Evolutionary conservation across 345 rosid genomes (phyloP), one percentile per base, ranked within the genome.

Genomic region (Arabidopsis suecica): DNA sequence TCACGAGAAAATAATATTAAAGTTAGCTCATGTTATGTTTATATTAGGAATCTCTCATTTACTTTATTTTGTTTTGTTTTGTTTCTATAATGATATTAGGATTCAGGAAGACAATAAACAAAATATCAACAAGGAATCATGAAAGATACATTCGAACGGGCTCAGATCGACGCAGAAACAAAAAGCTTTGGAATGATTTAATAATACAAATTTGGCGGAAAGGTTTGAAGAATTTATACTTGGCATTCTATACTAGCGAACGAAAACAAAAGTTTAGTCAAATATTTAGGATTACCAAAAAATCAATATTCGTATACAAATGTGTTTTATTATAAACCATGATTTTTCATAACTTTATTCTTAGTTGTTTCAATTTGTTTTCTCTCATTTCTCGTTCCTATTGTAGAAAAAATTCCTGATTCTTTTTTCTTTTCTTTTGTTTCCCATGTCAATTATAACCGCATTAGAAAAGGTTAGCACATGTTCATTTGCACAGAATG

Each of bases 161-260:
- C 75, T 53, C 58, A 69, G 53, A 61, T 69, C 42, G 69, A 76
- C 58, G 79, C 56, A 61, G 1, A 69, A 68, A 33, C 12, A 51
- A 61, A 33, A 68, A 23, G 42, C n/a, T 61, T 60, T 33, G 9
- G n/a, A 42, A 13, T 11, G 34, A 42, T 40, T 68, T 51, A 23
- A 30, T 41, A 61, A 68, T 18, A n/a, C 48, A 61, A 51, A 61
- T 61, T 61, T 53, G 58, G 65, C 42, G 42, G 32, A 69, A 76
- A 69, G 33, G 32, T 42, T 76, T 69, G 33, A 16, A 33, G 74
- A 69, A 76, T 54, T 68, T 76, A 76, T 76, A 76, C 70, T 61
- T 53, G 28, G 58, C 50, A 53, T 76, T 68, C 11, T 32, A 33
- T 61, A 53, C 58, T 69, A 61, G 65, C 70, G 79, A 53, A 11